phyloP scores from a whole-genome alignment of 2,329 filamentous ascomycete genomes.

The Fusarium hostae region DNA sequence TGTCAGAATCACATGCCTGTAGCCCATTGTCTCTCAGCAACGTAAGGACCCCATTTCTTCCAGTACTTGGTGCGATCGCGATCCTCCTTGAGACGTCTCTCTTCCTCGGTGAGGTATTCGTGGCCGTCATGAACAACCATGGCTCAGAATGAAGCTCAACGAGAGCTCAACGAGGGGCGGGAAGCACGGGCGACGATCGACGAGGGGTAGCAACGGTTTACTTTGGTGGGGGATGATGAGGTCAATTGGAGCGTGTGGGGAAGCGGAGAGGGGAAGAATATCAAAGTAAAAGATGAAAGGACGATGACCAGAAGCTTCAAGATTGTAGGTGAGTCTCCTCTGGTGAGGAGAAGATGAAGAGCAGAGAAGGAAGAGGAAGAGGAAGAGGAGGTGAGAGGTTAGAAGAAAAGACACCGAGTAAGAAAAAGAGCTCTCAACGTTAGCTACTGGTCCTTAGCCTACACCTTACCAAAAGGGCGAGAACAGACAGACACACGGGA shows the following conservation, averaged over 20 bases:
- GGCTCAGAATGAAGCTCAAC: slow-evolving; percentile 9
- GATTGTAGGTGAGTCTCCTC: slow-evolving; percentile 26
- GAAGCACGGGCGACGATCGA: slow-evolving; percentile 38
- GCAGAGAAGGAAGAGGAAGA: slow-evolving; percentile 2
- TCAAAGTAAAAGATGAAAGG: slow-evolving; percentile 11
- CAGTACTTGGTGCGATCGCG: slow-evolving; percentile 87
- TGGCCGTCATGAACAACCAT: slow-evolving; percentile 94
- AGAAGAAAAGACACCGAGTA: slow-evolving; percentile 11
- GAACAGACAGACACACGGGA: slow-evolving; percentile 30
- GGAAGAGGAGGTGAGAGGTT: slow-evolving; percentile 20
- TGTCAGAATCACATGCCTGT: slow-evolving; percentile 69
- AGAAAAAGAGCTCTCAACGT: slow-evolving; percentile 26
- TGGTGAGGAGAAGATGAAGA: slow-evolving; percentile 1
- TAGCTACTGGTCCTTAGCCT: not conserved
- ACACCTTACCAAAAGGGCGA: slow-evolving; percentile 18
- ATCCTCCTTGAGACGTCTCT: slow-evolving; percentile 89
- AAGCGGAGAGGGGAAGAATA: slow-evolving; percentile 21
- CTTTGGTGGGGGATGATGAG: slow-evolving; percentile 29
- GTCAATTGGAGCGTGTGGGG: slow-evolving; percentile 39
- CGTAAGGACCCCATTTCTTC: slow-evolving; percentile 98
- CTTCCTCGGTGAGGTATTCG: slow-evolving; percentile 89
- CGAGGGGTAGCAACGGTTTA: slow-evolving; percentile 36
- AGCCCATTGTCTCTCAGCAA: slow-evolving; percentile 94
- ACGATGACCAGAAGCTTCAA: slow-evolving; percentile 2
- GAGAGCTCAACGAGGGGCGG: slow-evolving; percentile 27